Percentiles rank a stretch among this genome's conserved stretches.
phyloP scores from a whole-genome alignment of 805 yeast genomes.

The Lachancea kluyveri region DNA sequence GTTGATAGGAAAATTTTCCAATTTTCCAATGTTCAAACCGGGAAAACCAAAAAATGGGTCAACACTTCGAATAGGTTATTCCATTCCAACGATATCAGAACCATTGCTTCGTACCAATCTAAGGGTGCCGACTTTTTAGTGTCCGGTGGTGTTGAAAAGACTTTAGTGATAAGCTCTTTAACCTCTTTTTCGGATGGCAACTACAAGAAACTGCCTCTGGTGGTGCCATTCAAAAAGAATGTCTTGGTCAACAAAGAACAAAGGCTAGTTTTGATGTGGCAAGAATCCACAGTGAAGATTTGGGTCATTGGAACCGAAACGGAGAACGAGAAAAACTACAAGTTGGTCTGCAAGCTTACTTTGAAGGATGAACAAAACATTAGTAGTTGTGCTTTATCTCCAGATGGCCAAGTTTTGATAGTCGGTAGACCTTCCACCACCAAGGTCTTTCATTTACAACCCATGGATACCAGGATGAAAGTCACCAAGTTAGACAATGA shows the following conservation, averaged over 20 bases:
- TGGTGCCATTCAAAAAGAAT: slow-evolving; percentile 51
- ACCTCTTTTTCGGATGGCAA: slow-evolving; percentile 64
- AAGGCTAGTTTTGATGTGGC: slow-evolving; percentile 67
- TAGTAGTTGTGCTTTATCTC: slow-evolving; percentile 57
- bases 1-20: slow-evolving; percentile 87
- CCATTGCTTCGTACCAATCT: slow-evolving; percentile 66
- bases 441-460: slow-evolving; percentile 60
- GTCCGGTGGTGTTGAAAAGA: slow-evolving; percentile 79
- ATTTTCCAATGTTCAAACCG: slow-evolving; percentile 35
- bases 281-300: slow-evolving; percentile 71
- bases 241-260: slow-evolving; percentile 41
- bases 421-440: slow-evolving; percentile 67
- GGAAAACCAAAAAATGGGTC: slow-evolving; percentile 54
- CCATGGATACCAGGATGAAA: slow-evolving; percentile 33
- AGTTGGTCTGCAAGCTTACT: slow-evolving; percentile 58
- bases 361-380: slow-evolving; percentile 77
- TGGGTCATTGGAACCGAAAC: slow-evolving; percentile 53
- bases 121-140: slow-evolving; percentile 61
- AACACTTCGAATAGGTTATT: slow-evolving; percentile 67
- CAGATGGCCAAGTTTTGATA: slow-evolving; percentile 57
- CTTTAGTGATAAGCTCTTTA: slow-evolving; percentile 56
- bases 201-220: slow-evolving; percentile 58
- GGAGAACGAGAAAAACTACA: slow-evolving; percentile 28
- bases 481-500: slow-evolving; percentile 48
- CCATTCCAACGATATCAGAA: slow-evolving; percentile 81